Evolutionary conservation across 2,329 filamentous ascomycete species (phyloP), one percentile per base, ranked within the genome.

Genomic region (Lachnellula arida): DNA sequence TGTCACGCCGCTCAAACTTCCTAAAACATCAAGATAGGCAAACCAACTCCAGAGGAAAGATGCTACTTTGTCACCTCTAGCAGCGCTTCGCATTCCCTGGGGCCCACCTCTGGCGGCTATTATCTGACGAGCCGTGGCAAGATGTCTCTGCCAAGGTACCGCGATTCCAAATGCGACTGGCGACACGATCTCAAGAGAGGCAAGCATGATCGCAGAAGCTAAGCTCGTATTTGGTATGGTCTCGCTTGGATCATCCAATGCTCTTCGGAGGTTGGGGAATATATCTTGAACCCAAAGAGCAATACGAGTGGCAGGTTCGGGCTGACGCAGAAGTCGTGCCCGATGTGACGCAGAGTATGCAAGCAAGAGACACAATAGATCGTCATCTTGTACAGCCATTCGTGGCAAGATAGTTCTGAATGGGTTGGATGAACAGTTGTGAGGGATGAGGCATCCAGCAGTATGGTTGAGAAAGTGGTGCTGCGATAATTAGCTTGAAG

Each of bases 291-390:
- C 88, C 86, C 88, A 94, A 40, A 83, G 76, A 2, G 89, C 89
- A 61, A 95, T 94, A 22, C 90, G 83, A 67, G 86, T 87, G 6
- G 80, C 81, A 5, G 90, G 90, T 68, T 93, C 89, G 0, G 81
- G 79, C 60, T 93, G 87, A 34, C 81, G 80, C 19, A 94, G 75
- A 34, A 93, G 80, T 46, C 87, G 82, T 9, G 90, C 88, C 54
- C 89, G 82, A 69, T 95, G 90, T 28, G 86, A 89, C n/a, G 90
- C 90, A 63, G 88, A 91, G 70, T 91, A 95, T 19, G 90, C 87
- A 23, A 95, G 78, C 48, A 94, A 76, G 34, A 95, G 75, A 61
- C 89, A 88, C 51, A 95, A 77, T 1, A 95, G 79, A 65, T 91
- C 87, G 51, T 83, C 79, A 62, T 88, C 84, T 56, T 77, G 77